Conservation (phyloP, 768 basidiomycete species). For the Trametes maxima region DNA sequence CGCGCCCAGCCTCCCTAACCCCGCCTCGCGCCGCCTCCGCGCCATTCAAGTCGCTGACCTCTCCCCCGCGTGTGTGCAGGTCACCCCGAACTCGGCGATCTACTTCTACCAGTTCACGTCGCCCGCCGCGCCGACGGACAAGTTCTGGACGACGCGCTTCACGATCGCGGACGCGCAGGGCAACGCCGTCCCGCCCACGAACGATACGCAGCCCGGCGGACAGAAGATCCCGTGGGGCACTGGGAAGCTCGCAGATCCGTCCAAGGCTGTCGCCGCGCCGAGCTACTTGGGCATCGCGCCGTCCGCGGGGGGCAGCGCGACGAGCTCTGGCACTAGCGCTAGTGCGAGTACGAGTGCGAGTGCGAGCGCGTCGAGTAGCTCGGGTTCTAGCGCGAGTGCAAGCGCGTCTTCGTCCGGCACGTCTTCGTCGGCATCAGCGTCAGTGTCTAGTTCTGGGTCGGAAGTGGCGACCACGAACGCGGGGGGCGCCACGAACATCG, state of each 20-base stretch:
- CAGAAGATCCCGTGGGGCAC: slow-evolving; percentile 63
- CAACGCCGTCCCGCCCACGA: slow-evolving; percentile 47
- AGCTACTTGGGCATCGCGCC: neutral
- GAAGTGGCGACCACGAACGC: too few species aligned
- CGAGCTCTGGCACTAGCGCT: too few species aligned
- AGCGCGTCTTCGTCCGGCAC: too few species aligned
- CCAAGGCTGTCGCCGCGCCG: slow-evolving; percentile 35
- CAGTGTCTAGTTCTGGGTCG: too few species aligned
- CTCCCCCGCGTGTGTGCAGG: slow-evolving; percentile 41
- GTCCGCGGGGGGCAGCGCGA: neutral
- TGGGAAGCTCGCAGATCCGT: slow-evolving; percentile 53
- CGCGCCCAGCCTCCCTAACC: neutral
- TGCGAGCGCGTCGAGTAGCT: too few species aligned
- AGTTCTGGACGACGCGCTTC: slow-evolving; percentile 20
- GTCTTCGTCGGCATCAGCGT: too few species aligned
- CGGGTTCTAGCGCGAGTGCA: too few species aligned
- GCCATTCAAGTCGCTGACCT: neutral
- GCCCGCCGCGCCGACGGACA: slow-evolving; percentile 23
- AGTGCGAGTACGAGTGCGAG: too few species aligned
- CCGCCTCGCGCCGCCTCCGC: too few species aligned
- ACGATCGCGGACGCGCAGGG: slow-evolving; percentile 60
- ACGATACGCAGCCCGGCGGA: slow-evolving; percentile 52
- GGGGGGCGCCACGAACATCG: too few species aligned
- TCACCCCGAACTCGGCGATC: slow-evolving; percentile 65
- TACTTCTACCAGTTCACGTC: slow-evolving; percentile 85